phyloP scores from a whole-genome alignment of 1,139 yeast species.

The Scheffersomyces illinoinensis region DNA sequence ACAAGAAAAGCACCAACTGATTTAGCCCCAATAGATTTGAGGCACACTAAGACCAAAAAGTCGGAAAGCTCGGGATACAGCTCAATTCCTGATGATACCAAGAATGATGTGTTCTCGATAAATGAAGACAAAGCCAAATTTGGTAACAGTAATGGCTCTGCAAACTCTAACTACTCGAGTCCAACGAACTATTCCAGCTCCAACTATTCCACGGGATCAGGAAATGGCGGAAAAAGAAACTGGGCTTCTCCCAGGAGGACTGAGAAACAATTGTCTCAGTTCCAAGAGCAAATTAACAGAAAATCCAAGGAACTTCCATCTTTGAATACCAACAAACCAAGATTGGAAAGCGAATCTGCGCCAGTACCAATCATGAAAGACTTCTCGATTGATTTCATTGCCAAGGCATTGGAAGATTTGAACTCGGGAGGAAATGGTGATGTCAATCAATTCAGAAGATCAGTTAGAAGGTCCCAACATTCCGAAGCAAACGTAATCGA shows the following conservation, averaged over 20 bases:
- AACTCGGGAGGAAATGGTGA: slow-evolving; percentile 67
- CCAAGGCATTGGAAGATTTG: slow-evolving; percentile 65
- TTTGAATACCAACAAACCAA: background rate
- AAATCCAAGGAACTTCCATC: slow-evolving; percentile 34
- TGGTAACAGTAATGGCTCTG: slow-evolving; percentile 21
- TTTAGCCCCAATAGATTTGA: slow-evolving; percentile 14
- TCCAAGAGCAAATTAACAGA: slow-evolving; percentile 44
- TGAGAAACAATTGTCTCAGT: slow-evolving; percentile 34
- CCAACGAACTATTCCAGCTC: slow-evolving; percentile 46
- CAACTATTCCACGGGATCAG: slow-evolving; percentile 21
- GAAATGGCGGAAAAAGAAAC: slow-evolving; percentile 30
- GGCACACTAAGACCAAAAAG: background rate
- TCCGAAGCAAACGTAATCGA: slow-evolving; percentile 9
- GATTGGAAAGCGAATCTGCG: slow-evolving; percentile 1
- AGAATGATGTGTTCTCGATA: slow-evolving; percentile 35
- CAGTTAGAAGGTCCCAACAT: slow-evolving; percentile 30
- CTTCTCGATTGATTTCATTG: slow-evolving; percentile 49
- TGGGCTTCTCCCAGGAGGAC: slow-evolving; percentile 58
- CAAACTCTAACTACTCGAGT: slow-evolving; percentile 14
- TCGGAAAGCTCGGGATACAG: slow-evolving; percentile 9
- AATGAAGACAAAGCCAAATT: slow-evolving; percentile 11
- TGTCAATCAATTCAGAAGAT: slow-evolving; percentile 42
- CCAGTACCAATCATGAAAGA: slow-evolving; percentile 44
- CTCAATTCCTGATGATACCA: slow-evolving; percentile 27
- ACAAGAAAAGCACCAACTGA: slow-evolving; percentile 24